Evolutionary conservation across 2,329 filamentous ascomycete genomes (phyloP).

Genomic region (Penicillium sumatraense): DNA sequence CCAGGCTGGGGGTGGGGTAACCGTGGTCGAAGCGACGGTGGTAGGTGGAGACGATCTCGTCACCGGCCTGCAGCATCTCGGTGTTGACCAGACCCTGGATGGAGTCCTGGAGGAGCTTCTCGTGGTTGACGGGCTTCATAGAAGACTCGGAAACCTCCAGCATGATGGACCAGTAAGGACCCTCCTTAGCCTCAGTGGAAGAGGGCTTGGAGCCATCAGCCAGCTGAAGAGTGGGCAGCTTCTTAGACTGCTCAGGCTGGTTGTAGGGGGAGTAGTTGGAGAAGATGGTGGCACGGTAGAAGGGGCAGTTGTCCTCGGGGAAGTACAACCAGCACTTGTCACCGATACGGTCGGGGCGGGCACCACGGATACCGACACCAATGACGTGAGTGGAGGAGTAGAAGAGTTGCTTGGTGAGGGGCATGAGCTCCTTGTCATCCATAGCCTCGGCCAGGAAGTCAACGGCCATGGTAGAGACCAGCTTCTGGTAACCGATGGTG

Average conservation of each 20-base stretch:
- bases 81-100: conserved; percentile 98
- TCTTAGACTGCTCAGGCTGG: conserved; percentile 80
- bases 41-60: conserved; percentile 98
- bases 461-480: conserved; percentile 95
- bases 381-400: conserved; percentile 98
- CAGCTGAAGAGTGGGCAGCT: conserved; percentile 82
- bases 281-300: conserved; percentile 99
- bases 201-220: conserved; percentile 82
- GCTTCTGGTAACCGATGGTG: conserved; percentile 86
- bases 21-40: conserved; percentile 98
- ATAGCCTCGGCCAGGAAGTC: conserved; percentile 87
- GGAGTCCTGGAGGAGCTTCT: conserved; percentile 83
- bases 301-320: conserved; percentile 97
- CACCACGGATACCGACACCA: conserved; percentile 90
- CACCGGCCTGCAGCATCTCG: conserved; percentile 85
- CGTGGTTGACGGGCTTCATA: conserved; percentile 90
- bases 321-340: conserved; percentile 99
- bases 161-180: conserved; percentile 99
- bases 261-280: conserved; percentile 99
- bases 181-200: conserved; percentile 74
- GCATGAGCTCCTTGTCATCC: conserved; percentile 81
- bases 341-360: conserved; percentile 90
- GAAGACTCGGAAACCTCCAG: conserved; percentile 94
- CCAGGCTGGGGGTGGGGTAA: conserved; percentile 92
- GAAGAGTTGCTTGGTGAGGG: conserved; percentile 86